A percentile compares a stretch with the other conserved stretches of the same genome.
Evolutionary conservation across 768 basidiomycete species (phyloP).

Genomic region (Hemileccinum impolitum): DNA sequence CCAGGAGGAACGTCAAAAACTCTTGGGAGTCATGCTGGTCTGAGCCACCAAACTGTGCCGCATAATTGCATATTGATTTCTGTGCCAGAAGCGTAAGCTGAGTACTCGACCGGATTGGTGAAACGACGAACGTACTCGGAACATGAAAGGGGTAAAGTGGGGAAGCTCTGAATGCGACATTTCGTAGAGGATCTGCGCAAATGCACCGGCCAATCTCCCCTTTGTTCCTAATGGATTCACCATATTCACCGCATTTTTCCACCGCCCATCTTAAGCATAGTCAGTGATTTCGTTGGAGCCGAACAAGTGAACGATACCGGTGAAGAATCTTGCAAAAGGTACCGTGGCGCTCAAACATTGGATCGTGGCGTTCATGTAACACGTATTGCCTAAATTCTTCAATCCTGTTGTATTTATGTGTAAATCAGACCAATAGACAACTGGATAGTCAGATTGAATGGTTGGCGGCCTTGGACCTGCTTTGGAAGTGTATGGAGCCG

Average conservation of each 20-base stretch:
- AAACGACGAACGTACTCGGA: slow-evolving; percentile 63
- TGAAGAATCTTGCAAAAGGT: slow-evolving; percentile 91
- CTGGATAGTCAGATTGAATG: slow-evolving; percentile 74
- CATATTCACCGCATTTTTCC: slow-evolving; percentile 81
- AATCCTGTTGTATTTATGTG: slow-evolving; percentile 80
- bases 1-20: slow-evolving; percentile 90
- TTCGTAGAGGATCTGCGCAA: slow-evolving; percentile 77
- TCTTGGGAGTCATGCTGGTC: slow-evolving; percentile 99
- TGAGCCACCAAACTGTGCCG: slow-evolving; percentile 73
- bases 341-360: slow-evolving; percentile 95
- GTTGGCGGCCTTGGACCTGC: slow-evolving; percentile 57
- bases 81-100: slow-evolving; percentile 30
- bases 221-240: slow-evolving; percentile 85
- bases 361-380: slow-evolving; percentile 98
- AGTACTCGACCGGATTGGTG: not conserved
- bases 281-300: slow-evolving; percentile 2
- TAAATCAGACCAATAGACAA: slow-evolving; percentile 79
- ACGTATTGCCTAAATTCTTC: slow-evolving; percentile 96
- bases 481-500: slow-evolving; percentile 17
- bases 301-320: slow-evolving; percentile 45
- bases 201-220: slow-evolving; percentile 76
- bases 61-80: slow-evolving; percentile 58
- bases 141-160: slow-evolving; percentile 76
- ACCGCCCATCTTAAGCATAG: slow-evolving; percentile 58
- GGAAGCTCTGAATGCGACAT: slow-evolving; percentile 87